Evolutionary conservation across 2,329 filamentous ascomycete genomes (phyloP).

Genomic region (Metarhizium sp.): DNA sequence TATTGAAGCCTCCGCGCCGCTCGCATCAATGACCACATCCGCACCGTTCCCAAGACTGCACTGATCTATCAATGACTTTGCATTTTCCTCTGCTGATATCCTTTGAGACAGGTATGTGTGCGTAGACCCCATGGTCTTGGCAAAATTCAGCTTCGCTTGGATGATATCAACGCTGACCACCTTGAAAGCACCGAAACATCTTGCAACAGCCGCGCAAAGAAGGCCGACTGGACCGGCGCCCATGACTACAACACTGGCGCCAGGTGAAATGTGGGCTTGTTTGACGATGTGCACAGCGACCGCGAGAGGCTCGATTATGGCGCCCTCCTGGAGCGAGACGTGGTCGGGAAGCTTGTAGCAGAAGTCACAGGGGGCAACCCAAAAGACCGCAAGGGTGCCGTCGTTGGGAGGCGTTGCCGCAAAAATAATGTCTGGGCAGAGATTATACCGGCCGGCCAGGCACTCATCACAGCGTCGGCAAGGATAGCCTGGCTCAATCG

Average conservation of each 20-base stretch:
- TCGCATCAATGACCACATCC: slow-evolving; percentile 72
- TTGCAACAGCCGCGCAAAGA: slow-evolving; percentile 76
- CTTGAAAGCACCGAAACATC: slow-evolving; percentile 71
- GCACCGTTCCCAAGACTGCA: slow-evolving; percentile 57
- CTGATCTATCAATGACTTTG: slow-evolving; percentile 53
- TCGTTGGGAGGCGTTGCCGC: too few species aligned
- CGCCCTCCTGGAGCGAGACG: too few species aligned
- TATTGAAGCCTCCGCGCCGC: slow-evolving; percentile 68
- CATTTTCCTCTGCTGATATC: slow-evolving; percentile 40
- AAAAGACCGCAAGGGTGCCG: too few species aligned
- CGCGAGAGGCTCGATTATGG: too few species aligned
- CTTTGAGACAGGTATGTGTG: slow-evolving; percentile 26
- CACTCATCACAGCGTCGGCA: too few species aligned
- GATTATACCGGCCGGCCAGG: too few species aligned
- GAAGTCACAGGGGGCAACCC: too few species aligned
- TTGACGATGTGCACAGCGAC: too few species aligned
- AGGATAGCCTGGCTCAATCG: slow-evolving; percentile 26
- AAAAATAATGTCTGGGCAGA: too few species aligned
- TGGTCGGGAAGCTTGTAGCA: too few species aligned
- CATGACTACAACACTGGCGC: slow-evolving; percentile 75
- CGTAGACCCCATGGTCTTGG: slow-evolving; percentile 60
- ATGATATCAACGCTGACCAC: slow-evolving; percentile 84
- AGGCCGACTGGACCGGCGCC: slow-evolving; percentile 82
- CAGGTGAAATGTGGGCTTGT: slow-evolving; percentile 18
- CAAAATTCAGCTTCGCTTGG: slow-evolving; percentile 68